A percentile compares a stretch with the other conserved stretches of the same genome.
Evolutionary conservation across 306 rosid species (phyloP).

Genomic region (Leucaena leucocephala): DNA sequence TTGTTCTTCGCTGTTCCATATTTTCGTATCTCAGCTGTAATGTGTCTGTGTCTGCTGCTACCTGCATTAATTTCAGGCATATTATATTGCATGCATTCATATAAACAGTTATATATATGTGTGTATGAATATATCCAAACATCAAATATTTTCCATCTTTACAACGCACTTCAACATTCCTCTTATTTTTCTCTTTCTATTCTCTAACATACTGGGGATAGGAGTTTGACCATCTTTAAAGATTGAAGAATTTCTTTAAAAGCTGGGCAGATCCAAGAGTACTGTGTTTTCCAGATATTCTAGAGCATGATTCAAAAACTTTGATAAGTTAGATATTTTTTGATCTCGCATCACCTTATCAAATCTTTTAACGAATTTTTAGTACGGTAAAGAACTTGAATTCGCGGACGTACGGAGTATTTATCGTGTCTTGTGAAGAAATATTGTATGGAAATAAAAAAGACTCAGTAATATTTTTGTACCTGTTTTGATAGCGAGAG

Average conservation of each 20-base stretch:
- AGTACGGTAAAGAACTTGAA: not conserved
- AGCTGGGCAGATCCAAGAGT: not conserved
- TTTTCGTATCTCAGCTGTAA: constrained; percentile 50
- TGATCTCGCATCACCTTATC: not conserved
- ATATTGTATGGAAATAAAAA: not conserved
- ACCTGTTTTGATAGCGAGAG: constrained; percentile 58
- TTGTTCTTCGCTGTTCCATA: constrained; percentile 50
- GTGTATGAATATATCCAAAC: too few species aligned
- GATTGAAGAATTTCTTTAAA: not conserved
- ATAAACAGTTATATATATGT: too few species aligned
- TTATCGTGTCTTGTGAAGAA: not conserved
- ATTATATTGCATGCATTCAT: not conserved
- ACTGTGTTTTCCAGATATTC: too few species aligned
- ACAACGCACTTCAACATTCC: not conserved
- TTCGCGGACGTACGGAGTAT: not conserved
- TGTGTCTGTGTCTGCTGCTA: constrained; percentile 56
- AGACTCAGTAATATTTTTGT: not conserved
- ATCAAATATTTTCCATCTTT: not conserved
- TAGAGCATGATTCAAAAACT: too few species aligned
- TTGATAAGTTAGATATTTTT: not conserved
- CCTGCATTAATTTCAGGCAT: constrained; percentile 43
- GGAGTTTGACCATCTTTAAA: not conserved
- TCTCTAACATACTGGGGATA: not conserved
- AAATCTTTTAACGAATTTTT: not conserved
- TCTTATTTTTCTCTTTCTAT: not conserved